These are phyloP conservation scores for Pyracantha coccinea DNA, from an alignment of 331 rosid genomes.

Conservation along the genomic window DNA sequence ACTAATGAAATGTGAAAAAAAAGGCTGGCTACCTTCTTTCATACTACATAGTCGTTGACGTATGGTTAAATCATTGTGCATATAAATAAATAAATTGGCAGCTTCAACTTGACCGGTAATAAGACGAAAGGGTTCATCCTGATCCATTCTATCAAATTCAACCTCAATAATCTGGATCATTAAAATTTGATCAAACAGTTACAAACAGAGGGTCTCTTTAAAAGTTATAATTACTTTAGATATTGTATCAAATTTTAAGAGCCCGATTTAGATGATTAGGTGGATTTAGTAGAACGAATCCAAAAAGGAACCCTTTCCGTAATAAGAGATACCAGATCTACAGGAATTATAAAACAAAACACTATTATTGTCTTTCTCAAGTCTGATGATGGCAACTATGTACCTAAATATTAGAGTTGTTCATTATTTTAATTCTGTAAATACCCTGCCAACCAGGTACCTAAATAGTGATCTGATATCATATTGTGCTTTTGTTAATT, in stretches of 20 bases:
- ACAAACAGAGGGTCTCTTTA: no score
- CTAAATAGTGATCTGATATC: neutral
- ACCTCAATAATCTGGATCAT: no score
- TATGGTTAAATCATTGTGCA: neutral
- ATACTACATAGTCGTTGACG: neutral
- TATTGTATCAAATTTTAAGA: no score
- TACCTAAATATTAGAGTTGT: neutral
- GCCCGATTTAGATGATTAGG: no score
- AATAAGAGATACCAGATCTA: slow-evolving; percentile 2
- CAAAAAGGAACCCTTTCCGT: no score
- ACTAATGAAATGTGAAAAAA: neutral
- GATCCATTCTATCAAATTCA: no score
- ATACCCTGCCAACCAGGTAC: neutral
- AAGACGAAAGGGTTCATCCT: no score
- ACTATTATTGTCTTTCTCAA: neutral
- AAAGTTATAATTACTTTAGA: no score
- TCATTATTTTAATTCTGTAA: neutral
- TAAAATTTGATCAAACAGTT: no score
- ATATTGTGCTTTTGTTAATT: neutral
- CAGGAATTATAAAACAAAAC: neutral
- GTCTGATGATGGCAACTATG: neutral
- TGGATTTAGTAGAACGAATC: no score
- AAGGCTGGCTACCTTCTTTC: slow-evolving; percentile 2
- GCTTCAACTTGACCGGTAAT: neutral
- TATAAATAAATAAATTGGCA: neutral